Percentiles rank a stretch among this genome's conserved stretches.
Evolutionary conservation across 805 yeast species (phyloP).

Genomic region (Saccharomycopsis synnaedendra): DNA sequence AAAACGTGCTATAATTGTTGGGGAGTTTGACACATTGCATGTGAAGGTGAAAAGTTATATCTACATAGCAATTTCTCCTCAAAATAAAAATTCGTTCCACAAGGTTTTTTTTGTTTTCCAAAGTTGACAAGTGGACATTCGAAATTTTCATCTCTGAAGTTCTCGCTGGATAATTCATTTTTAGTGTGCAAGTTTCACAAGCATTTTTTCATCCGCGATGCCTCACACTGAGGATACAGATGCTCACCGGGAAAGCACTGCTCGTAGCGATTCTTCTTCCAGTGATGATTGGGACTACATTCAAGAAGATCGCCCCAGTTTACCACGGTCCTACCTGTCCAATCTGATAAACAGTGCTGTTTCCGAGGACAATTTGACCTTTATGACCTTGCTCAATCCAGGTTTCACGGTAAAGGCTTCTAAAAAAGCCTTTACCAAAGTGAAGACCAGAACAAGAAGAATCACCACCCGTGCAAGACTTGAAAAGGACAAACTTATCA

Average conservation of each 20-base stretch:
- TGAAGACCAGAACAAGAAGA: constrained; percentile 12
- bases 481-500: constrained; percentile 15
- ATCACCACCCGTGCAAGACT: constrained; percentile 17
- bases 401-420: constrained; percentile 20
- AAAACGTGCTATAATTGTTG: too few species aligned
- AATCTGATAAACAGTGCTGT: background rate
- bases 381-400: constrained; percentile 23
- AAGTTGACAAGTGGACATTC: too few species aligned
- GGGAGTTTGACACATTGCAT: too few species aligned
- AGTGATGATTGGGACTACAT: constrained; percentile 12
- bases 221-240: background rate
- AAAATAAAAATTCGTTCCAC: too few species aligned
- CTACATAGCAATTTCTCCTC: too few species aligned
- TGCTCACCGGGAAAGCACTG: background rate
- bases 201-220: background rate
- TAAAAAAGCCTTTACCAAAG: constrained; percentile 17
- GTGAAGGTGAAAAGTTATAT: too few species aligned
- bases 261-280: background rate
- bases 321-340: background rate
- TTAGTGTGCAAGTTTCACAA: too few species aligned
- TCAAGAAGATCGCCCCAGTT: background rate
- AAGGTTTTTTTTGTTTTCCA: too few species aligned
- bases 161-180: too few species aligned
- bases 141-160: too few species aligned
- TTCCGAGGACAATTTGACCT: constrained; percentile 20